Percentiles rank a stretch among this genome's conserved stretches.
These are phyloP conservation scores for Oryza rufipogon DNA, from an alignment of 176 grass and related monocot species.

Conservation along the genomic window DNA sequence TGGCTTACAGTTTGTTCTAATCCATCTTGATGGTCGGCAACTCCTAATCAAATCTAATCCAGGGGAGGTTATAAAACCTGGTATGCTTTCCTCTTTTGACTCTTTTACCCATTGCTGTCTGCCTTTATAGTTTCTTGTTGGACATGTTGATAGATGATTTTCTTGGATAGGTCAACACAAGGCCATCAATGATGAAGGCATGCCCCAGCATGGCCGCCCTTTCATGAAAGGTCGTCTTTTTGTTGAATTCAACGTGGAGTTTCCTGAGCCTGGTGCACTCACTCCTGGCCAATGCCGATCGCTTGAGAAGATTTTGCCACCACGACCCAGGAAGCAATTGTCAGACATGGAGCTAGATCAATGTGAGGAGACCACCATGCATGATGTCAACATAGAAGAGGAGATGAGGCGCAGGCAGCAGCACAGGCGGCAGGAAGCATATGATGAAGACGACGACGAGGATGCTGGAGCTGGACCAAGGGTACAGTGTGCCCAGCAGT, in stretches of 20 bases:
- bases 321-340: conserved; percentile 44
- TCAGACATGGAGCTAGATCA: conserved; percentile 70
- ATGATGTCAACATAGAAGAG: conserved; percentile 90
- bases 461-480: conserved; percentile 55
- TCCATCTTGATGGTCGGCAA: conserved; percentile 82
- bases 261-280: conserved; percentile 64
- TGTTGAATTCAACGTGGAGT: conserved; percentile 82
- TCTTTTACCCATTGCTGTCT: too few relatives aligned
- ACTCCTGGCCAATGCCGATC: conserved; percentile 56
- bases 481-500: conserved; percentile 96
- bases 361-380: conserved; percentile 82
- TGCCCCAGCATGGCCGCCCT: conserved; percentile 84
- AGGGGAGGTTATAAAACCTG: conserved; percentile 88
- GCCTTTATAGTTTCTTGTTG: neutral
- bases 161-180: conserved; percentile 71
- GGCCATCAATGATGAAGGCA: conserved; percentile 92
- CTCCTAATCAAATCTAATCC: conserved; percentile 92
- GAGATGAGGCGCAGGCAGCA: conserved; percentile 83
- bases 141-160: conserved; percentile 10
- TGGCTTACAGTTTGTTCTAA: conserved; percentile 89
- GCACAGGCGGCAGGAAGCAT: conserved; percentile 69
- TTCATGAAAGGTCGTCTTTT: conserved; percentile 93
- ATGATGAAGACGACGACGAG: conserved; percentile 73
- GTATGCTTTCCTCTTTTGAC: conserved; percentile 45
- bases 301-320: conserved; percentile 68